A percentile compares a stretch with the other conserved stretches of the same genome.
phyloP scores from a whole-genome alignment of 257 asterid genomes.

The Asclepias syriaca region DNA sequence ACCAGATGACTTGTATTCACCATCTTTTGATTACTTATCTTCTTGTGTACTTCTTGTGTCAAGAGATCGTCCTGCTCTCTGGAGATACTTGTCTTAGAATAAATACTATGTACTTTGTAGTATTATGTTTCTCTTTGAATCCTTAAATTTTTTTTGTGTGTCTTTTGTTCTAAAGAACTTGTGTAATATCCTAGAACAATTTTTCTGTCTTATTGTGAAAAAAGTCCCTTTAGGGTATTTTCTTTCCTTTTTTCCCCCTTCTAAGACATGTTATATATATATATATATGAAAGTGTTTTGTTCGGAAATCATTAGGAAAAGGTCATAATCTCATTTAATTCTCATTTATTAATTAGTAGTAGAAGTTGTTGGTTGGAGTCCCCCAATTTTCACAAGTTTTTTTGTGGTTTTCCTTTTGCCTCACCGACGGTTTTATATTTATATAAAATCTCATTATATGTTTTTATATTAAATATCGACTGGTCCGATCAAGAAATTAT shows the following conservation, averaged over 20 bases:
- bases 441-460: no score
- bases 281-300: no score
- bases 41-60: constrained; percentile 74
- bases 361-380: not conserved
- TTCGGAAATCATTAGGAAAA: no score
- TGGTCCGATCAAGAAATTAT: no score
- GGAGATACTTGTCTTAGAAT: constrained; percentile 54
- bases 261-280: no score
- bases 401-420: no score
- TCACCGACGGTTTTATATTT: no score
- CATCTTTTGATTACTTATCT: constrained; percentile 70
- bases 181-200: constrained; percentile 7
- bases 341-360: not conserved
- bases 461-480: no score
- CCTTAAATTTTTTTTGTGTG: not conserved
- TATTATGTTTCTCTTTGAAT: not conserved
- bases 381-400: no score
- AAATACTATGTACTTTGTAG: not conserved
- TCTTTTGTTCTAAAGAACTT: no score
- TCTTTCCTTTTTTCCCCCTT: no score
- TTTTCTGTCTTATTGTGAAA: not conserved
- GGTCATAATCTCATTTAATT: not conserved
- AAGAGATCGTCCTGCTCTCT: constrained; percentile 78
- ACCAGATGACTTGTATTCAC: constrained; percentile 65
- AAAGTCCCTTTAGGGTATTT: not conserved